phyloP scores from a whole-genome alignment of 805 yeast species.

The Cyberlindnera meyerae region DNA sequence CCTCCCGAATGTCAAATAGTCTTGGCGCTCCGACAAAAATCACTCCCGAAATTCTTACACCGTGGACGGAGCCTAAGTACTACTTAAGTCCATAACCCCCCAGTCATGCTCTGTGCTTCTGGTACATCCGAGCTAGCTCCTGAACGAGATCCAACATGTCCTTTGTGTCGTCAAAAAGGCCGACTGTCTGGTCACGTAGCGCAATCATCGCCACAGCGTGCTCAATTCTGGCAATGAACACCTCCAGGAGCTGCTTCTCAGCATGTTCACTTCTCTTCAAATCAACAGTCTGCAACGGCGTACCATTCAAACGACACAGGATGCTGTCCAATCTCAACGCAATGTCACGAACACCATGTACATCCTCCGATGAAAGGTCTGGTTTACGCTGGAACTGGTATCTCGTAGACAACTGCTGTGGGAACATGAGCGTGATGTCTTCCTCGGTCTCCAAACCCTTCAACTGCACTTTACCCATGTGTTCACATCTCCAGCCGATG shows the following conservation, averaged over 20 bases:
- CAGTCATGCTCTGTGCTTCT: not conserved
- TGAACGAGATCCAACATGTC: slow-evolving; percentile 21
- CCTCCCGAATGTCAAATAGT: no score
- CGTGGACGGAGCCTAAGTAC: no score
- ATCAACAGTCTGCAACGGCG: slow-evolving; percentile 22
- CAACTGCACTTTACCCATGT: slow-evolving; percentile 80
- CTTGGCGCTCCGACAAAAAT: no score
- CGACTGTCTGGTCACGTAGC: slow-evolving; percentile 36
- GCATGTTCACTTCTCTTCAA: slow-evolving; percentile 34
- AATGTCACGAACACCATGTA: slow-evolving; percentile 48
- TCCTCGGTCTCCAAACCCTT: slow-evolving; percentile 96
- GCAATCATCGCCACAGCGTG: slow-evolving; percentile 43
- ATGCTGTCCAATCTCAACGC: slow-evolving; percentile 56
- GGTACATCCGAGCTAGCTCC: slow-evolving; percentile 11
- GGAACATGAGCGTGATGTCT: slow-evolving; percentile 72
- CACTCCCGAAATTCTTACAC: not conserved
- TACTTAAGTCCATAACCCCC: no score
- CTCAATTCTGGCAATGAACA: slow-evolving; percentile 65
- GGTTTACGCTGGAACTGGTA: slow-evolving; percentile 38
- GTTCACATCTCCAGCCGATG: slow-evolving; percentile 62
- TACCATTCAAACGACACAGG: slow-evolving; percentile 46
- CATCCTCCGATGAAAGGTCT: slow-evolving; percentile 35
- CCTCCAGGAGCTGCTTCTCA: slow-evolving; percentile 53
- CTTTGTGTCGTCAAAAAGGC: slow-evolving; percentile 15
- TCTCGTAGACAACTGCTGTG: slow-evolving; percentile 58